phyloP scores from a whole-genome alignment of 257 asterid species.

The Gynochthodes officinalis region DNA sequence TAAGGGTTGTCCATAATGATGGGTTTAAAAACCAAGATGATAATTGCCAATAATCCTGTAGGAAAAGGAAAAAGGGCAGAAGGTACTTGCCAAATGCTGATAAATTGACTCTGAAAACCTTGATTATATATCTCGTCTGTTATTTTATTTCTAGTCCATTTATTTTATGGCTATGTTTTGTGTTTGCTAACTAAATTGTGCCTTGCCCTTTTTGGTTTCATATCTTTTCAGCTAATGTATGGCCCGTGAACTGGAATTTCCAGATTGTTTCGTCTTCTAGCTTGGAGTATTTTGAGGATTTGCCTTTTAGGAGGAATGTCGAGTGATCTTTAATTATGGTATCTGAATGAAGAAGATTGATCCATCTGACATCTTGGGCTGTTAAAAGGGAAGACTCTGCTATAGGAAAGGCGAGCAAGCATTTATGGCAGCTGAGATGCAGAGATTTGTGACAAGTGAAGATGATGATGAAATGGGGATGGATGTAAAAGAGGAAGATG shows the following conservation, averaged over 20 bases:
- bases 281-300: neutral
- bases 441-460: conserved; percentile 68
- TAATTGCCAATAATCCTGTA: neutral
- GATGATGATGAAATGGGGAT: conserved; percentile 93
- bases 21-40: neutral
- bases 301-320: neutral
- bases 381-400: conserved; percentile 17
- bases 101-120: neutral
- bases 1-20: neutral
- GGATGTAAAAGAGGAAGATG: conserved; percentile 92
- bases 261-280: neutral
- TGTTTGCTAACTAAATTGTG: neutral
- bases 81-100: too few species aligned
- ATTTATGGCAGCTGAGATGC: conserved; percentile 64
- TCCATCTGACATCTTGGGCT: conserved; percentile 16
- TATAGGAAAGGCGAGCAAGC: conserved; percentile 20
- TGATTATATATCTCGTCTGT: neutral
- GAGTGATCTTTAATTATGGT: neutral
- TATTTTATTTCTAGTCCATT: neutral
- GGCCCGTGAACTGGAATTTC: neutral
- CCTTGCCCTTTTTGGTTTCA: neutral
- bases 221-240: neutral
- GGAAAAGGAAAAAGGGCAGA: neutral
- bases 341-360: neutral
- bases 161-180: neutral